phyloP scores from a whole-genome alignment of 768 basidiomycete species.

The Pleurotus sapidus region DNA sequence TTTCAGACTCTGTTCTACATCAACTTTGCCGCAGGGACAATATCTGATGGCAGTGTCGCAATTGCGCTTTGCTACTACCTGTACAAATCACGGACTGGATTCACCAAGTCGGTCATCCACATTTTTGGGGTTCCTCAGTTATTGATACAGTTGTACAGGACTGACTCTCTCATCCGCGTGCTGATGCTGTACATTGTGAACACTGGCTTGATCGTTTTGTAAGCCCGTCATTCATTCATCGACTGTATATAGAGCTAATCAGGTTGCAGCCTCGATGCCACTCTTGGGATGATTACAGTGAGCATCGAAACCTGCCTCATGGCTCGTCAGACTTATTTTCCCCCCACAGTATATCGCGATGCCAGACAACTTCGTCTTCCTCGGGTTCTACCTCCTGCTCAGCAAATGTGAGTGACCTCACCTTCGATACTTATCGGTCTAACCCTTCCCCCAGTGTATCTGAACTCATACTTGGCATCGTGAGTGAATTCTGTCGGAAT shows the following conservation, averaged over 20 bases:
- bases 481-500: neutral
- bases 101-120: constrained; percentile 31
- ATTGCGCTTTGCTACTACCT: constrained; percentile 47
- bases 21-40: constrained; percentile 47
- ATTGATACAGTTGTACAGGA: constrained; percentile 13
- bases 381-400: constrained; percentile 8
- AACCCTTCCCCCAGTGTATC: neutral
- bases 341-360: constrained; percentile 6
- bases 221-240: neutral
- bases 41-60: constrained; percentile 50
- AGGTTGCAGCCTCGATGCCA: constrained; percentile 3
- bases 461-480: constrained; percentile 8
- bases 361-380: constrained; percentile 9
- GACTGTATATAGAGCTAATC: too few species aligned
- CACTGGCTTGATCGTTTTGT: constrained; percentile 25
- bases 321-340: neutral
- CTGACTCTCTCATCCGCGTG: constrained; percentile 40
- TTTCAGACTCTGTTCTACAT: constrained; percentile 47
- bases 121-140: neutral
- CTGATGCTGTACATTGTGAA: constrained; percentile 49
- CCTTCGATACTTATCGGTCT: neutral
- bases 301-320: neutral
- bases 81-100: constrained; percentile 47
- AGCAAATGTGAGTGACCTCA: constrained; percentile 2
- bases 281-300: constrained; percentile 6